A percentile compares a stretch with the other conserved stretches of the same genome.
These are phyloP conservation scores for Candida buenavistaensis DNA, from an alignment of 1,139 yeast genomes.

Conservation along the genomic window DNA sequence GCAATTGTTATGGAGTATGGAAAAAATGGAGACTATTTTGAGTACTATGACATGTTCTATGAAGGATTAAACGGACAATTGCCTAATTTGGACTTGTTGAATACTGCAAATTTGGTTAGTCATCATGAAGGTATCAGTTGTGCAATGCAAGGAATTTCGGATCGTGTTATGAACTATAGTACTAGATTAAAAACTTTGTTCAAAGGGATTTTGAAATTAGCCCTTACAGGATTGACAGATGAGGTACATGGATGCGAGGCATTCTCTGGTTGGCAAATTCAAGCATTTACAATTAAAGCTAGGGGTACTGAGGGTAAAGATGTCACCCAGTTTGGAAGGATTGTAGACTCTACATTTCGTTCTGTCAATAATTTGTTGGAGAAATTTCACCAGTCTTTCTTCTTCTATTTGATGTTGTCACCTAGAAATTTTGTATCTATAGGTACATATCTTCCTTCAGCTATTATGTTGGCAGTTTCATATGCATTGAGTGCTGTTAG, in stretches of 20 bases:
- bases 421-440: constrained; percentile 85
- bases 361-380: constrained; percentile 91
- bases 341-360: constrained; percentile 83
- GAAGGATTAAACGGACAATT: constrained; percentile 94
- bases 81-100: constrained; percentile 88
- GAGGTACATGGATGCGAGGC: constrained; percentile 76
- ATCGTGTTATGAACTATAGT: constrained; percentile 45
- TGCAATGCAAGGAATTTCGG: constrained; percentile 62
- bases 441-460: constrained; percentile 90
- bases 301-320: constrained; percentile 61
- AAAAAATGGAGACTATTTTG: constrained; percentile 62
- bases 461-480: constrained; percentile 68
- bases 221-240: constrained; percentile 64
- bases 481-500: constrained; percentile 73
- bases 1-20: constrained; percentile 86
- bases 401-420: constrained; percentile 81
- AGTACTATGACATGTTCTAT: constrained; percentile 71
- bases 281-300: constrained; percentile 80
- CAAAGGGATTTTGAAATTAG: constrained; percentile 65
- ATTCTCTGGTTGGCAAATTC: constrained; percentile 96
- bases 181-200: constrained; percentile 61
- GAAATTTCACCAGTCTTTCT: constrained; percentile 95
- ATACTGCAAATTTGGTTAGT: constrained; percentile 71
- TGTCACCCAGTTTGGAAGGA: constrained; percentile 88
- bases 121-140: constrained; percentile 74